These are phyloP conservation scores for Sparassis latifolia DNA, from an alignment of 1,284 basidiomycete genomes.

Conservation along the genomic window DNA sequence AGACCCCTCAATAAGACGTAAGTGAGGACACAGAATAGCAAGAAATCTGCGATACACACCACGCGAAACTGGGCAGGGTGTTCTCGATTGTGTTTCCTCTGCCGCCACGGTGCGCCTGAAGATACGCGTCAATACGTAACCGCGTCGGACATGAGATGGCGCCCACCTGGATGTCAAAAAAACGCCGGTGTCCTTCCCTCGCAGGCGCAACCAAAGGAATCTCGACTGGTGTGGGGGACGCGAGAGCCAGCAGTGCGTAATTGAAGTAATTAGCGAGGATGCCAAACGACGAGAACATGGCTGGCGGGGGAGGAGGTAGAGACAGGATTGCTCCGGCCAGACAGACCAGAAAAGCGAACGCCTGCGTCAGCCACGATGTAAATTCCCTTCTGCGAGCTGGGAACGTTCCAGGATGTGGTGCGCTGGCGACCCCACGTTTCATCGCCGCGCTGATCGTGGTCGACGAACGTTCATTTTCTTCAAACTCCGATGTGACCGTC, in stretches of 20 bases:
- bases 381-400: neutral
- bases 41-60: conserved; percentile 35
- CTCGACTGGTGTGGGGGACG: conserved; percentile 14
- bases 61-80: conserved; percentile 66
- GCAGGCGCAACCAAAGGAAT: neutral
- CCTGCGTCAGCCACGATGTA: neutral
- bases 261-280: conserved; percentile 15
- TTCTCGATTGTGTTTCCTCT: conserved; percentile 69
- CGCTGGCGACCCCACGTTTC: too few species aligned
- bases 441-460: neutral
- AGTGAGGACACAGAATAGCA: conserved; percentile 4
- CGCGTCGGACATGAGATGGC: conserved; percentile 8
- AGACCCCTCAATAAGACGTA: conserved; percentile 43
- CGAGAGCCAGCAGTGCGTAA: conserved; percentile 14
- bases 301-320: neutral
- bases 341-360: neutral
- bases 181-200: conserved; percentile 10
- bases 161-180: conserved; percentile 25
- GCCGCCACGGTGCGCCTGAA: conserved; percentile 71
- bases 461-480: conserved; percentile 6
- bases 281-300: conserved; percentile 15
- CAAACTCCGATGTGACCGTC: neutral
- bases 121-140: conserved; percentile 5
- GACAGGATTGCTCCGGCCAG: neutral
- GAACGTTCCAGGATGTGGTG: neutral